These are phyloP conservation scores for Diaporthe citriasiana DNA, from an alignment of 2,329 filamentous ascomycete genomes.

Conservation along the genomic window DNA sequence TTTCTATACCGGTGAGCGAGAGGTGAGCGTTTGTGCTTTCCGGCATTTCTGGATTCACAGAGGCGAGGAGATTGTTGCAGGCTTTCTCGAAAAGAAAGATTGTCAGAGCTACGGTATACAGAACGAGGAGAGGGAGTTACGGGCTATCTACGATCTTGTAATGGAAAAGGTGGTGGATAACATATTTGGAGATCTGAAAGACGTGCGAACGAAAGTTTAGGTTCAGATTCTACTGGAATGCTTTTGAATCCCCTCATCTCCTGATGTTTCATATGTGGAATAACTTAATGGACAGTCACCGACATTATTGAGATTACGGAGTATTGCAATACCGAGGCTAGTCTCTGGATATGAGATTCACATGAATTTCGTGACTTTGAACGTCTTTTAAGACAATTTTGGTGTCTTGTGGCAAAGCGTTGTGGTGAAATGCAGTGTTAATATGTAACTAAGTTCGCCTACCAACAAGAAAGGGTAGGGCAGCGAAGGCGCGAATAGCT, in stretches of 20 bases:
- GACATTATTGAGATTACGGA: too few species aligned
- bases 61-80: neutral
- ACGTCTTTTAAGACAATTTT: too few species aligned
- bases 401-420: too few species aligned
- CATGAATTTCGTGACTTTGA: too few species aligned
- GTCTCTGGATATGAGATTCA: too few species aligned
- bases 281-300: neutral
- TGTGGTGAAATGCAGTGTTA: too few species aligned
- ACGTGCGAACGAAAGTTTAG: neutral
- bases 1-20: neutral
- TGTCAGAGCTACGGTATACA: neutral
- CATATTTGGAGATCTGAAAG: neutral
- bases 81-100: neutral
- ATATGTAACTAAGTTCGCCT: too few species aligned
- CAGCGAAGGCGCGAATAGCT: too few species aligned
- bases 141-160: neutral
- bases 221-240: too few species aligned
- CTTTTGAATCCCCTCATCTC: neutral
- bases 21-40: neutral
- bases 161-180: neutral
- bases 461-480: too few species aligned
- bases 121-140: neutral
- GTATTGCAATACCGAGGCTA: too few species aligned
- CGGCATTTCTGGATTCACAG: neutral
- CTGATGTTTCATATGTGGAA: neutral